phyloP scores from a whole-genome alignment of 192 early-diverging fungal genomes.

The Podila horticola region DNA sequence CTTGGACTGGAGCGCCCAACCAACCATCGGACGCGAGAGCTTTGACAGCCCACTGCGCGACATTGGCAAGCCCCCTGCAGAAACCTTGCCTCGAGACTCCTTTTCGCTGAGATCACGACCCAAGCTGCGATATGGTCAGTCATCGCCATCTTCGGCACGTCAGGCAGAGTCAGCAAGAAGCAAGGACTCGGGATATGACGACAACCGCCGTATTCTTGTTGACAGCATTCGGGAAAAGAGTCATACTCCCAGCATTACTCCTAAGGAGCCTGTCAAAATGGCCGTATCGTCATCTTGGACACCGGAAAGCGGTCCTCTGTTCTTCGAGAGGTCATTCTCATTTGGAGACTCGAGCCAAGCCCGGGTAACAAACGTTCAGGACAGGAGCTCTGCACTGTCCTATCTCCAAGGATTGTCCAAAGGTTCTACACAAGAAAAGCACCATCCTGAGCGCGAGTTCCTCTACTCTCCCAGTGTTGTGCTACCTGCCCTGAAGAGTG shows the following conservation, averaged over 20 bases:
- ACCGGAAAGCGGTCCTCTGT: not conserved
- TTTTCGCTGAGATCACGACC: not conserved
- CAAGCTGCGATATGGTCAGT: not conserved
- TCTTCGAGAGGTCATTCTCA: slow-evolving; percentile 1
- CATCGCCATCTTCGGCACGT: not conserved
- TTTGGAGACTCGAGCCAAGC: not conserved
- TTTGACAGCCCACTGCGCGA: not conserved
- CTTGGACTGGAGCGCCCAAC: not conserved
- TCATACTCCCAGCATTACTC: not conserved
- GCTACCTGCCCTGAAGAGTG: slow-evolving; percentile 19
- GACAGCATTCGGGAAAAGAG: not conserved
- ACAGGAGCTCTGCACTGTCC: not conserved
- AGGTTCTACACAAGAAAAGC: not conserved
- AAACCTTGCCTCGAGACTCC: not conserved
- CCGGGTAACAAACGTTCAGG: not conserved
- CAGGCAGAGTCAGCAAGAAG: not conserved
- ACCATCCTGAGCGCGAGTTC: slow-evolving; percentile 3
- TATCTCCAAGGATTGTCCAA: slow-evolving; percentile 3
- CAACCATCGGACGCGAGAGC: not conserved
- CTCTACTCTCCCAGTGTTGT: slow-evolving; percentile 18
- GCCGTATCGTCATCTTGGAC: not conserved
- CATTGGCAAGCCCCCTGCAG: not conserved
- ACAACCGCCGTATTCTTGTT: not conserved
- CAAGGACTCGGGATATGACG: not conserved
- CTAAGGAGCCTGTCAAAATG: not conserved